phyloP scores from a whole-genome alignment of 805 yeast species.

The Grigorovia humatica region DNA sequence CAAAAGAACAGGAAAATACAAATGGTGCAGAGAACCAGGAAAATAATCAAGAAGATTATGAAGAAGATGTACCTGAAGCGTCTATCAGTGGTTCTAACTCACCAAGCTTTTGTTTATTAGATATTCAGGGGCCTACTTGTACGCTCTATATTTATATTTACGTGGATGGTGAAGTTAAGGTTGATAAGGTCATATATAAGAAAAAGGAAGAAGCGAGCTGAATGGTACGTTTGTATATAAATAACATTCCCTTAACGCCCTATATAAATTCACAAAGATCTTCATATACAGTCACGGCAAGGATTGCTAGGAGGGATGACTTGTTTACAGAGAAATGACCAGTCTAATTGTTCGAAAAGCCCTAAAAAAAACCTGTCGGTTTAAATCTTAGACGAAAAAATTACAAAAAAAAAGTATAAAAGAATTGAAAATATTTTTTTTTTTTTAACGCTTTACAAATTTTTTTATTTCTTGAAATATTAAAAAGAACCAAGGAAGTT shows the following conservation, averaged over 20 bases:
- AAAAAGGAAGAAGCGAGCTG: slow-evolving; percentile 26
- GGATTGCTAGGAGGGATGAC: no score
- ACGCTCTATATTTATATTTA: slow-evolving; percentile 79
- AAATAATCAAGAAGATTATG: slow-evolving; percentile 1
- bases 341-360: neutral
- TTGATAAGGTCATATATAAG: slow-evolving; percentile 70
- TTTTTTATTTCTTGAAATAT: slow-evolving; percentile 1
- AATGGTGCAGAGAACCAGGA: no score
- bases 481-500: slow-evolving; percentile 21
- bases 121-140: slow-evolving; percentile 69
- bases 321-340: no score
- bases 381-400: neutral
- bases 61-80: slow-evolving; percentile 12
- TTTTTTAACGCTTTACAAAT: neutral
- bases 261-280: neutral
- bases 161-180: slow-evolving; percentile 74
- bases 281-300: neutral
- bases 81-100: slow-evolving; percentile 31
- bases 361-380: neutral
- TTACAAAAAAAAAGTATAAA: slow-evolving; percentile 11
- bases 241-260: neutral
- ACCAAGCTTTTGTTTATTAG: slow-evolving; percentile 84
- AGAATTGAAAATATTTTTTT: neutral
- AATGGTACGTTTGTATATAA: neutral
- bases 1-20: no score